phyloP scores from a whole-genome alignment of 2,329 filamentous ascomycete species.

The Aspergillus clavatus region DNA sequence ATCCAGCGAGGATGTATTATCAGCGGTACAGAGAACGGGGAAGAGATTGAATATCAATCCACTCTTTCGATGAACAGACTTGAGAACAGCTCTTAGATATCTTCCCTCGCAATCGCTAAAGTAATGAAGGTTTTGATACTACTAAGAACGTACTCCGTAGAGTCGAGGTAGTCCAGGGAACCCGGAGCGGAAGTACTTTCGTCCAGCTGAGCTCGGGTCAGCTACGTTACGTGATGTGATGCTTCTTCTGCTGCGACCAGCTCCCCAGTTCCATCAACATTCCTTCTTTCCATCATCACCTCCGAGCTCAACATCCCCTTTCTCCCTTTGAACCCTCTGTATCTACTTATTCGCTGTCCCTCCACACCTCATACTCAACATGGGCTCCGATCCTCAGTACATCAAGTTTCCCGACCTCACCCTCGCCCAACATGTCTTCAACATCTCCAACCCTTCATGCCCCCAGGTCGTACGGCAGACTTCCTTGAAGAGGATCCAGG shows the following conservation, averaged over 20 bases:
- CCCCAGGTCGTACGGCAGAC: conserved; percentile 49
- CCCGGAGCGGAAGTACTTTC: conserved; percentile 29
- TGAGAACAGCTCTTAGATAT: too few species aligned
- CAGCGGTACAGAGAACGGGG: too few species aligned
- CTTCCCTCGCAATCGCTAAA: too few species aligned
- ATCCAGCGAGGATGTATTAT: too few species aligned
- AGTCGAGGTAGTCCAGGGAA: not conserved
- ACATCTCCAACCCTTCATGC: conserved; percentile 58
- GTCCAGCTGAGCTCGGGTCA: conserved; percentile 34
- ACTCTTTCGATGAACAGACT: too few species aligned
- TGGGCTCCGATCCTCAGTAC: conserved; percentile 61
- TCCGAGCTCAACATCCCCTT: conserved; percentile 9
- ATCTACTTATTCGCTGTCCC: not conserved
- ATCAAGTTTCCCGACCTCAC: conserved; percentile 60
- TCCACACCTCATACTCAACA: conserved; percentile 40
- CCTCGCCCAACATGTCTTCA: conserved; percentile 64
- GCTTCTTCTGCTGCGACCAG: conserved; percentile 16
- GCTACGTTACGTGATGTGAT: conserved; percentile 23
- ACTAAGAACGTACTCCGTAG: too few species aligned
- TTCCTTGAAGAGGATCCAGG: conserved; percentile 57
- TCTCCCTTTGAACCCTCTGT: conserved; percentile 5
- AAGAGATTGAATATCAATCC: too few species aligned
- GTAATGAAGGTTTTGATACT: too few species aligned
- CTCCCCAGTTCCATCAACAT: conserved; percentile 14
- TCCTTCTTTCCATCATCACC: conserved; percentile 16